Percentiles rank a stretch among this genome's conserved stretches.
phyloP scores from a whole-genome alignment of 495 filamentous ascomycete species.

The Neurospora sp. region DNA sequence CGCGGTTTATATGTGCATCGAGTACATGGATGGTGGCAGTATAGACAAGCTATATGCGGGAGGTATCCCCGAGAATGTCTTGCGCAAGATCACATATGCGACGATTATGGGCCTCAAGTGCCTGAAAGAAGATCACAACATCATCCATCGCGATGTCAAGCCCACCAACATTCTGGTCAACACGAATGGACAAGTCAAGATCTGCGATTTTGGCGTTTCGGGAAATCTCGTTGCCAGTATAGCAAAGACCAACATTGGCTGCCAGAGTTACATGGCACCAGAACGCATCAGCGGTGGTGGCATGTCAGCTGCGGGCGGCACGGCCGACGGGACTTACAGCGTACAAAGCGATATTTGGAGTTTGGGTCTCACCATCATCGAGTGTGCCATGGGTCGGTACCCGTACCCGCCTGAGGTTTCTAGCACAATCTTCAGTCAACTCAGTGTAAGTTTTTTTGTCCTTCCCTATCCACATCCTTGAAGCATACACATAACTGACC shows the following conservation, averaged over 20 bases:
- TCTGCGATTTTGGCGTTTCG: constrained; percentile 97
- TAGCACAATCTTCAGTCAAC: constrained; percentile 95
- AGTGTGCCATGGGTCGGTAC: constrained; percentile 91
- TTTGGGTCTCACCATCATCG: constrained; percentile 86
- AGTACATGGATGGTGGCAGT: constrained; percentile 99
- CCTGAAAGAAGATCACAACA: constrained; percentile 97
- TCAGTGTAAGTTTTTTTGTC: constrained; percentile 62
- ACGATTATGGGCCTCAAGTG: constrained; percentile 86
- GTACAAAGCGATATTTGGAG: constrained; percentile 99
- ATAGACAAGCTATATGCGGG: constrained; percentile 95
- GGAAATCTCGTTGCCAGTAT: constrained; percentile 96
- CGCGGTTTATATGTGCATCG: constrained; percentile 97
- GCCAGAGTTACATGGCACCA: constrained; percentile 98
- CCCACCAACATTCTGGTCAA: constrained; percentile 96
- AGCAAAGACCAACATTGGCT: constrained; percentile 98
- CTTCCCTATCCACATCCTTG: neutral
- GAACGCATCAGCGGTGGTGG: constrained; percentile 85
- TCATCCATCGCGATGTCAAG: constrained; percentile 98
- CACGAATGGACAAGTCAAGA: constrained; percentile 83
- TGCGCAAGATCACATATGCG: constrained; percentile 85
- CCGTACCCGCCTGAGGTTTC: constrained; percentile 98
- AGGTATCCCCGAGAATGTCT: constrained; percentile 78
- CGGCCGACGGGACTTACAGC: constrained; percentile 78
- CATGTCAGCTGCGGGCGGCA: constrained; percentile 60
- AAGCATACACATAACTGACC: constrained; percentile 1